These are phyloP conservation scores for Lentinula sp. DNA, from an alignment of 768 basidiomycete genomes.

Conservation along the genomic window DNA sequence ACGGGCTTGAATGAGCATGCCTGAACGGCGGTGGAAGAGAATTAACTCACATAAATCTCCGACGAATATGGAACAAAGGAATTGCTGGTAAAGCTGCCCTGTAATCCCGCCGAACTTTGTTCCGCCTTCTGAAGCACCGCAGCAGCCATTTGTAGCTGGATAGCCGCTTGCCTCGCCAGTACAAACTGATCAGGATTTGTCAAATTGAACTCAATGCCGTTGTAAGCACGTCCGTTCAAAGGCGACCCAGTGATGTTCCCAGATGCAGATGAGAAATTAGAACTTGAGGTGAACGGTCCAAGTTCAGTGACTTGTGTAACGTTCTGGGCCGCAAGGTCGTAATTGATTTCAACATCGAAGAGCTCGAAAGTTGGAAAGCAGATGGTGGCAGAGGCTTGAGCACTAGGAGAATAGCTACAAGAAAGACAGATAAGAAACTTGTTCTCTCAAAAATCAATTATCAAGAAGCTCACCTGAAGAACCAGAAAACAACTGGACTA, in stretches of 20 bases:
- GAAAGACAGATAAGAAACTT: background rate
- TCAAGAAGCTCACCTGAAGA: constrained; percentile 23
- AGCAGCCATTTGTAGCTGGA: constrained; percentile 42
- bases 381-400: constrained; percentile 36
- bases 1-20: background rate
- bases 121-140: constrained; percentile 43
- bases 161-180: constrained; percentile 32
- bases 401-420: constrained; percentile 23
- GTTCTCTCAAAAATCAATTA: background rate
- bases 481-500: constrained; percentile 51
- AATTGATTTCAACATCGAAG: constrained; percentile 35
- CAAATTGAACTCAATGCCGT: constrained; percentile 46
- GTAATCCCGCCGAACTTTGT: constrained; percentile 29
- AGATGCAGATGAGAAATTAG: constrained; percentile 32
- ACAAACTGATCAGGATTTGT: constrained; percentile 34
- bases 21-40: background rate
- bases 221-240: constrained; percentile 42
- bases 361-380: constrained; percentile 40
- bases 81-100: constrained; percentile 28
- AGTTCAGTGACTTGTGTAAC: constrained; percentile 35
- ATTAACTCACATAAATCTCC: constrained; percentile 41
- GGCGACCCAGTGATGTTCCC: constrained; percentile 40
- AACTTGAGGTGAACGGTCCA: constrained; percentile 27
- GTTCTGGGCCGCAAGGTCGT: constrained; percentile 39
- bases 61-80: constrained; percentile 31